These are phyloP conservation scores for Fusarium solani-melongenae DNA, from an alignment of 2,329 filamentous ascomycete species.

Conservation along the genomic window DNA sequence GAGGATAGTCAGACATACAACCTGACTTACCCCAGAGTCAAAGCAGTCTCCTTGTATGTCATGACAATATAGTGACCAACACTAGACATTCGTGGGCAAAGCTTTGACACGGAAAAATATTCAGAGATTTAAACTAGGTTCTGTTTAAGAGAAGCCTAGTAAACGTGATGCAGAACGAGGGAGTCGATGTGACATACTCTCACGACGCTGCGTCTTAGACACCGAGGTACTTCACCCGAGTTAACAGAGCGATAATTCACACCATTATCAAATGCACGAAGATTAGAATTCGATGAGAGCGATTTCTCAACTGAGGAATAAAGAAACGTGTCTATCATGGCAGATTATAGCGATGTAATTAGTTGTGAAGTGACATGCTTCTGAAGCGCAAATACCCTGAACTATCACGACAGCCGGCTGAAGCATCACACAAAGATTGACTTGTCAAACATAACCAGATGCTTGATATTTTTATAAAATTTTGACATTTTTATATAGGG, in stretches of 20 bases:
- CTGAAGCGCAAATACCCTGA: too few relatives aligned
- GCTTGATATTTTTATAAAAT: background rate
- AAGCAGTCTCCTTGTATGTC: background rate
- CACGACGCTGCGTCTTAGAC: background rate
- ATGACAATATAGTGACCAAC: background rate
- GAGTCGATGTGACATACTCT: background rate
- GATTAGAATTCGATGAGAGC: background rate
- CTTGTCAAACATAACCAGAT: background rate
- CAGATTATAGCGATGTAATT: background rate
- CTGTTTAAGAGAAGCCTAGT: background rate
- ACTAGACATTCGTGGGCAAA: background rate
- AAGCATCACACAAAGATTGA: background rate
- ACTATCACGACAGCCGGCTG: background rate
- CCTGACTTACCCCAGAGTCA: background rate
- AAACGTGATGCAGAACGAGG: background rate
- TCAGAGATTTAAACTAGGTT: background rate
- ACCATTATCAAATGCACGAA: background rate
- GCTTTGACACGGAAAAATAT: background rate
- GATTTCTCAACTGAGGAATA: background rate
- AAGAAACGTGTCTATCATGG: background rate
- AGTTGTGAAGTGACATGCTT: background rate
- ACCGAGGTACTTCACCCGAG: too few relatives aligned
- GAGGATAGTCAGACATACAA: background rate
- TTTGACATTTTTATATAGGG: conserved; percentile 9
- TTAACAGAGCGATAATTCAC: background rate